Evolutionary conservation across 179 eudicot genomes (phyloP), one percentile per base, ranked within the genome.

Genomic region (Sideroxylon spinosum): DNA sequence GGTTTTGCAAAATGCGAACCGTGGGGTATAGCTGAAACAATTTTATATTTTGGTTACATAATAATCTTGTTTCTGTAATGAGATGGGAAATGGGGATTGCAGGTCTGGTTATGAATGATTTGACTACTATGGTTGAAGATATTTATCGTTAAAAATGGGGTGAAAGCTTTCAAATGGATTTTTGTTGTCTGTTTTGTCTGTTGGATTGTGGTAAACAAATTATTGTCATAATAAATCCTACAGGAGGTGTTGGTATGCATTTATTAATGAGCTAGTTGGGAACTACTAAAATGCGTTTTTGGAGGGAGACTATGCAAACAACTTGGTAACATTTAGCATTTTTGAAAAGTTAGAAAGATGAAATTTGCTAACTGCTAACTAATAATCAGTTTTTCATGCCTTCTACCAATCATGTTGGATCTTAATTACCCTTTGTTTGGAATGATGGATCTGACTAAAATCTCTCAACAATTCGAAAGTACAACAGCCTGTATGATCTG

Each of bases 161-260:
- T 22, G 17, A 23, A 49, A 76, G 61, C 78, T 7, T 80, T 69
- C 48, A 28, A 12, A 19, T 25, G 32, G 74, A 37, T 28, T 28
- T 37, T 37, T 37, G 75, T 65, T 32, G n/a, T 67, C 32, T 55
- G 66, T 28, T 7, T 61, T 12, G 12, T 28, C 13, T n/a, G 0
- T 61, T 74, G 26, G 19, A 48, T 17, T 49, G 61, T 23, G 48
- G 44, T 26, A 46, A 50, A 28, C 48, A 46, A 48, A 63, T 49
- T 65, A 49, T 0, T 49, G 25, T 53, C 63, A 23, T 28, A n/a
- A 56, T 19, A 28, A 57, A 73, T 16, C 6, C 13, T 3, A 14
- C 26, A 1, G 49, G 50, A 16, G 14, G 17, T 73, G 9, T 26
- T 52, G 60, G 6, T 46, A 4, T 1, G 0, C n/a, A n/a, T 17